Percentiles rank a stretch among this genome's conserved stretches.
phyloP scores from a whole-genome alignment of 225 moss, liverwort and hornwort genomes.

The Polytrichum commune region DNA sequence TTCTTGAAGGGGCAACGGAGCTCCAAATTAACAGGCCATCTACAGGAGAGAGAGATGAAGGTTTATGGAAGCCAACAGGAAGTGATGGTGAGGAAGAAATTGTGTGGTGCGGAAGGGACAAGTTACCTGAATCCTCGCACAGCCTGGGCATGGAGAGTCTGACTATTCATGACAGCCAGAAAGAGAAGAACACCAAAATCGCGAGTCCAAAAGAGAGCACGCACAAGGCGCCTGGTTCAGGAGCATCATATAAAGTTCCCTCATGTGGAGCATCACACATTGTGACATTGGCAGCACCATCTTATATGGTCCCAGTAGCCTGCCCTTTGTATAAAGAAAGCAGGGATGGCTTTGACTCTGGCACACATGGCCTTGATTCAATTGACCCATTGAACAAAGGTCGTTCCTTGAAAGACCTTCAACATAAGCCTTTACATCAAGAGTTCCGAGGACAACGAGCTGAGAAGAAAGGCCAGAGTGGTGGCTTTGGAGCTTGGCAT shows the following conservation, averaged over 20 bases:
- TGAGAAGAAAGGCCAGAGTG: slow-evolving; percentile 32
- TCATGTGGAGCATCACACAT: slow-evolving; percentile 24
- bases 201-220: slow-evolving; percentile 36
- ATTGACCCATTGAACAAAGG: slow-evolving; percentile 32
- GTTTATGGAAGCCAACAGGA: slow-evolving; percentile 36
- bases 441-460: slow-evolving; percentile 33
- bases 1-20: slow-evolving; percentile 31
- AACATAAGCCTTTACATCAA: slow-evolving; percentile 29
- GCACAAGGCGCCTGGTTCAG: slow-evolving; percentile 18
- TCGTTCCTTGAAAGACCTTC: slow-evolving; percentile 28
- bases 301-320: slow-evolving; percentile 36
- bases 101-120: slow-evolving; percentile 61
- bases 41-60: slow-evolving; percentile 36
- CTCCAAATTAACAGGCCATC: slow-evolving; percentile 25
- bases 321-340: slow-evolving; percentile 37
- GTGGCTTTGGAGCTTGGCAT: slow-evolving; percentile 32
- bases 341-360: slow-evolving; percentile 25
- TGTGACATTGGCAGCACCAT: slow-evolving; percentile 32
- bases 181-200: slow-evolving; percentile 31
- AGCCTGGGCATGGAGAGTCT: slow-evolving; percentile 39
- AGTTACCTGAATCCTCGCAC: slow-evolving; percentile 30
- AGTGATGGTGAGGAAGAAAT: slow-evolving; percentile 63
- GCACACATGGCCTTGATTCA: slow-evolving; percentile 9
- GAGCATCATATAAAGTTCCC: slow-evolving; percentile 24
- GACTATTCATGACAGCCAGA: slow-evolving; percentile 31